Conservation (phyloP, 805 yeast species). For the Candida tammaniensis region DNA sequence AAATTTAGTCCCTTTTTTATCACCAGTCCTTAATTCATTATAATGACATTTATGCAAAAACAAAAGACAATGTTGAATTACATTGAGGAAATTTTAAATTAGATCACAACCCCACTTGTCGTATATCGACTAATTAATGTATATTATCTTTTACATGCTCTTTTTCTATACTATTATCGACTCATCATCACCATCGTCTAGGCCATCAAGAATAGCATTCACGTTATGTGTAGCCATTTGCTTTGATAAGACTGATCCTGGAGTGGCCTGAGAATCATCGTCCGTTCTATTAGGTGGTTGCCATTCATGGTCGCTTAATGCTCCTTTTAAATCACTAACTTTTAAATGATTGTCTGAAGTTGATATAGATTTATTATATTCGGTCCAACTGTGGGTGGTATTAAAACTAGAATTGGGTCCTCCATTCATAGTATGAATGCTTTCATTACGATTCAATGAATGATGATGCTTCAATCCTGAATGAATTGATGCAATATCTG, state of each 20-base stretch:
- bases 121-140: slow-evolving; percentile 6
- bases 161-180: slow-evolving; percentile 3
- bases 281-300: slow-evolving; percentile 2
- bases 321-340: slow-evolving; percentile 37
- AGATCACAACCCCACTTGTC: too few species aligned
- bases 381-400: slow-evolving; percentile 10
- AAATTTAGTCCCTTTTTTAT: too few species aligned
- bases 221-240: slow-evolving; percentile 33
- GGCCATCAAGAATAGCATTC: slow-evolving; percentile 30
- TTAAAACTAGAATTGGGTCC: slow-evolving; percentile 8
- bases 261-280: slow-evolving; percentile 8
- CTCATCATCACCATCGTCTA: slow-evolving; percentile 34
- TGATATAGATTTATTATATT: slow-evolving; percentile 16
- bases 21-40: too few species aligned
- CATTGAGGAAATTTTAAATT: too few species aligned
- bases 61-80: too few species aligned
- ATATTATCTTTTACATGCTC: slow-evolving; percentile 2
- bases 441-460: slow-evolving; percentile 1
- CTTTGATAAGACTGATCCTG: slow-evolving; percentile 28
- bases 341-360: slow-evolving; percentile 23
- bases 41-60: too few species aligned
- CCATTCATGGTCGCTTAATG: slow-evolving; percentile 10
- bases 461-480: slow-evolving; percentile 23
- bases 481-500: slow-evolving; percentile 40
- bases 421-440: slow-evolving; percentile 1